Evolutionary conservation across 75 land plant species (phyloP).

Genomic region (Sequoiadendron giganteum): DNA sequence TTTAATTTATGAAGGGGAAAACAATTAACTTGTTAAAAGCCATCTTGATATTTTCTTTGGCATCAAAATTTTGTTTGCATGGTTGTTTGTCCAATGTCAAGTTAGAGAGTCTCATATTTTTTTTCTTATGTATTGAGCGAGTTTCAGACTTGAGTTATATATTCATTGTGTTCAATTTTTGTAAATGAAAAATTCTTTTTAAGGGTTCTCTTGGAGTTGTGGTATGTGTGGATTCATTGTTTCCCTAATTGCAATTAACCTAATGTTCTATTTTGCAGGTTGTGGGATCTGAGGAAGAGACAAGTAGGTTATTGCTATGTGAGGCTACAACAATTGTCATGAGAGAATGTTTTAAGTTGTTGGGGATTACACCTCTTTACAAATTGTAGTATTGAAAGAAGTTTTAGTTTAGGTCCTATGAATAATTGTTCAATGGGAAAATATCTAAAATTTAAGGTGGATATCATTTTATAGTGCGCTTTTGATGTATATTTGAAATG

Average conservation of each 20-base stretch:
- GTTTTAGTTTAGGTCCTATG: background rate
- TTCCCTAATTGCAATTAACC: background rate
- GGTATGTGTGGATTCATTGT: background rate
- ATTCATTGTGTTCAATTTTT: background rate
- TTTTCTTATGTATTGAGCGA: background rate
- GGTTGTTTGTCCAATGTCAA: background rate
- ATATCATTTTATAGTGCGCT: background rate
- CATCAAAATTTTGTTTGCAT: background rate
- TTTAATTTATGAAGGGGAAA: background rate
- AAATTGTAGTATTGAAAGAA: slow-evolving; percentile 35
- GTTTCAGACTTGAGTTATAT: background rate
- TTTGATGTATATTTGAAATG: background rate
- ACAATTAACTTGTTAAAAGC: background rate
- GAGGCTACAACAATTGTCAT: slow-evolving; percentile 82
- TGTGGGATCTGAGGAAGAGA: slow-evolving; percentile 80
- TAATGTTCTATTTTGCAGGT: slow-evolving; percentile 42
- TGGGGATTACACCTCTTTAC: slow-evolving; percentile 87
- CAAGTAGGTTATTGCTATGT: slow-evolving; percentile 77
- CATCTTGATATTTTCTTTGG: background rate
- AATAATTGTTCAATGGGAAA: background rate
- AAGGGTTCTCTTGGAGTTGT: background rate
- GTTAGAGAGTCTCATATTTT: background rate
- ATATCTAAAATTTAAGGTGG: background rate
- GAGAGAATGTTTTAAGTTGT: slow-evolving; percentile 80
- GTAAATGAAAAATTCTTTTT: background rate